Conservation (phyloP, 495 filamentous ascomycete genomes). For the Trichoderma virens region DNA sequence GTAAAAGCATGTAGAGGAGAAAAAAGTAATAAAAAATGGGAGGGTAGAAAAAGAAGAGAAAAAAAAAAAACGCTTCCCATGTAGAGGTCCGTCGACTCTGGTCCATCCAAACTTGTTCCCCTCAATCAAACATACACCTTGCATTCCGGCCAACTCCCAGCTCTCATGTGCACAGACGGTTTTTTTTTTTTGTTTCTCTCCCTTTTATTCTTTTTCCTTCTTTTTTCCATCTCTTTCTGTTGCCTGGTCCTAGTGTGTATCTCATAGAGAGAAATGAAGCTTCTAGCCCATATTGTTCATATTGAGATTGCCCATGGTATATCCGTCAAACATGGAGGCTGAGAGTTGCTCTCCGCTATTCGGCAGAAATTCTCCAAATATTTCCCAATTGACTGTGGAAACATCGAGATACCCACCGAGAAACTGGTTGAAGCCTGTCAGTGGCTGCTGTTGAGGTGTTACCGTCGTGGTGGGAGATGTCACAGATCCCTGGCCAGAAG, state of each 20-base stretch:
- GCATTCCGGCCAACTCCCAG: background rate
- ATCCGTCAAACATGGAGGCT: conserved; percentile 46
- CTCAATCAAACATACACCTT: background rate
- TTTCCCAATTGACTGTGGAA: conserved; percentile 35
- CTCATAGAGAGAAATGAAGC: background rate
- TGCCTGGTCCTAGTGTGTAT: background rate
- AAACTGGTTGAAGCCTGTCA: conserved; percentile 23
- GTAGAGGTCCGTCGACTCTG: background rate
- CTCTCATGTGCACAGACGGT: background rate
- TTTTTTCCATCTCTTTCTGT: background rate
- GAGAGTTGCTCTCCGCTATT: conserved; percentile 42
- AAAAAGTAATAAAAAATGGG: background rate
- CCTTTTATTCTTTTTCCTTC: background rate
- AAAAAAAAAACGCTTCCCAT: background rate
- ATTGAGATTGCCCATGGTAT: conserved; percentile 40
- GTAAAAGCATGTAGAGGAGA: background rate
- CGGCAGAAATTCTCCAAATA: conserved; percentile 27
- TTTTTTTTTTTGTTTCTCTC: background rate
- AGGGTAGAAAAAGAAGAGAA: background rate
- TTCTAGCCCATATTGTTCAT: background rate
- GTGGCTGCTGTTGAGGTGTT: conserved; percentile 7
- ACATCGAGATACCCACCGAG: conserved; percentile 27
- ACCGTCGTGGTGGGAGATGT: background rate
- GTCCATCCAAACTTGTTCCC: background rate
- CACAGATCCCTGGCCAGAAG: conserved; percentile 3